Conservation (phyloP, 2,329 filamentous ascomycete genomes). For the Claviceps capensis region DNA sequence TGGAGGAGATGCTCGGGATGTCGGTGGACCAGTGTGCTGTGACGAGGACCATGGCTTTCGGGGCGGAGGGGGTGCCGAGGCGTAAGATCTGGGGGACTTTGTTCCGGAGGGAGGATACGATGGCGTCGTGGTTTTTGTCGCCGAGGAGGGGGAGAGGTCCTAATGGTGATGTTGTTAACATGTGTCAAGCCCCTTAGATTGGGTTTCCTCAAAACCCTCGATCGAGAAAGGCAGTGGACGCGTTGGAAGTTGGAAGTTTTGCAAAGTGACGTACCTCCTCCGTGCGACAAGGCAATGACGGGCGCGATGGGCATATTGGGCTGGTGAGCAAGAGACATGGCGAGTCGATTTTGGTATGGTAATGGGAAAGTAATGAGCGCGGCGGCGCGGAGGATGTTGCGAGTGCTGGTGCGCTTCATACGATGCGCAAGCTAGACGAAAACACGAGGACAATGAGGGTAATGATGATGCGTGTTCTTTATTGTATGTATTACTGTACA, state of each 20-base stretch:
- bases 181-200: too few relatives aligned
- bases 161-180: slow-evolving; percentile 6
- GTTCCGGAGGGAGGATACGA: slow-evolving; percentile 37
- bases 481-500: too few relatives aligned
- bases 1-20: slow-evolving; percentile 37
- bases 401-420: too few relatives aligned
- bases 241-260: too few relatives aligned
- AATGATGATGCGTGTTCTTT: too few relatives aligned
- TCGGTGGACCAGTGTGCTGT: slow-evolving; percentile 44
- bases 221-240: too few relatives aligned
- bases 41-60: slow-evolving; percentile 39
- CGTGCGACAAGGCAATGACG: slow-evolving; percentile 35
- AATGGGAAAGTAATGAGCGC: too few relatives aligned
- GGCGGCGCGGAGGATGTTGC: too few relatives aligned
- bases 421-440: too few relatives aligned
- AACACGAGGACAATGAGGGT: too few relatives aligned
- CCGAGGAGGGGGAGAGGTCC: slow-evolving; percentile 45
- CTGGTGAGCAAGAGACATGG: not conserved
- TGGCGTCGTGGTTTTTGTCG: slow-evolving; percentile 36
- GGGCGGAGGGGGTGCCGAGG: slow-evolving; percentile 35
- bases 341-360: too few relatives aligned
- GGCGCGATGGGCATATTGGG: slow-evolving; percentile 27
- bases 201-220: too few relatives aligned
- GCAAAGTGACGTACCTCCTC: slow-evolving; percentile 22
- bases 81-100: slow-evolving; percentile 41